phyloP scores from a whole-genome alignment of 2,329 filamentous ascomycete genomes.

The Fusarium sp. region DNA sequence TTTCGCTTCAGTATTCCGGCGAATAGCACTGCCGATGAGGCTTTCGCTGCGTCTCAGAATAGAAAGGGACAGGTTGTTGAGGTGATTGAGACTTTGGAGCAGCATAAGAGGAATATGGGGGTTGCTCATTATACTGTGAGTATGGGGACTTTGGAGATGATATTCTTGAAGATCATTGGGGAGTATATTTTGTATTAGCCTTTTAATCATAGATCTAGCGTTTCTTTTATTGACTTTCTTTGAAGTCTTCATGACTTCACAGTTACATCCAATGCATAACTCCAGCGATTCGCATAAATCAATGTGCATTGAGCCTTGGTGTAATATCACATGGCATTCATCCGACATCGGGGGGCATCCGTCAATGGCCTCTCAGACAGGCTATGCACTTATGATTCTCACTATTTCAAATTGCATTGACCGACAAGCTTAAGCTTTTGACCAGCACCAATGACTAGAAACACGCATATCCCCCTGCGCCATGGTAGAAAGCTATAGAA shows the following conservation, averaged over 20 bases:
- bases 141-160: constrained; percentile 2
- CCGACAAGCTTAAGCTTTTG: neutral
- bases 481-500: neutral
- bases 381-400: neutral
- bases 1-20: neutral
- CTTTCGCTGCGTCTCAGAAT: neutral
- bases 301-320: no score
- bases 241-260: accelerated
- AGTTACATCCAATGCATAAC: neutral
- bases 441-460: neutral
- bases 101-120: neutral
- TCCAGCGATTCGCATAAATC: neutral
- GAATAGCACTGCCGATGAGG: neutral
- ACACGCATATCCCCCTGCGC: neutral
- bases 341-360: neutral
- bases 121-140: neutral
- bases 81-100: neutral
- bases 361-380: neutral
- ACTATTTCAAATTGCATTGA: neutral
- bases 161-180: neutral
- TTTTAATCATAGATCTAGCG: neutral
- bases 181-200: neutral
- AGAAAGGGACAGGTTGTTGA: neutral
- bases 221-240: accelerated
- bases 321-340: accelerated